phyloP scores from a whole-genome alignment of 768 basidiomycete species.

The Porphyrellus cyaneotinctus region DNA sequence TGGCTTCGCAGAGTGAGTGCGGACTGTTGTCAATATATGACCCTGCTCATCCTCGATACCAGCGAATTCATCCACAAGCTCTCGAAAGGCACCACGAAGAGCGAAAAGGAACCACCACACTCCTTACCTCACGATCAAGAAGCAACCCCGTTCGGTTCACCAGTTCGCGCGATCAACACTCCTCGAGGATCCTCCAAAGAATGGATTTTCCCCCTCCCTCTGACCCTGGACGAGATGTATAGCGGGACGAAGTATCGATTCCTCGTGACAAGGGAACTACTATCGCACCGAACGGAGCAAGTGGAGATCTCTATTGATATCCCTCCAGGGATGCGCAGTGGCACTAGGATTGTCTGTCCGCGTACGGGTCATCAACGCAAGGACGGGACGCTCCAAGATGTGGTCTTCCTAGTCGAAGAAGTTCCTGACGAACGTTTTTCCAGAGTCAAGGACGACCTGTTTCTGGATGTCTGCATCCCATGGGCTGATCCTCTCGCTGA shows the following conservation, averaged over 20 bases:
- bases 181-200: conserved; percentile 45
- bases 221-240: conserved; percentile 62
- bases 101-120: neutral
- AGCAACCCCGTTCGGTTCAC: conserved; percentile 31
- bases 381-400: conserved; percentile 55
- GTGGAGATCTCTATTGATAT: conserved; percentile 59
- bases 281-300: conserved; percentile 46
- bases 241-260: conserved; percentile 53
- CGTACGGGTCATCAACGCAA: conserved; percentile 64
- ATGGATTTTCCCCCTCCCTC: conserved; percentile 62
- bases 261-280: conserved; percentile 53
- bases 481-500: conserved; percentile 49
- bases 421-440: conserved; percentile 53
- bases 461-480: conserved; percentile 51
- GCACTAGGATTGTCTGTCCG: conserved; percentile 57
- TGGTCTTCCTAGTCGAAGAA: conserved; percentile 64
- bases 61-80: conserved; percentile 30
- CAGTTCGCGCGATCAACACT: conserved; percentile 39
- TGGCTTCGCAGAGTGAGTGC: conserved; percentile 28
- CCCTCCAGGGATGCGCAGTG: conserved; percentile 56
- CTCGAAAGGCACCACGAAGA: conserved; percentile 16
- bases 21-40: neutral
- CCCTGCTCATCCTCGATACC: conserved; percentile 8
- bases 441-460: conserved; percentile 53
- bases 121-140: conserved; percentile 13